A percentile compares a stretch with the other conserved stretches of the same genome.
These are phyloP conservation scores for Dioszegia aurantiaca DNA, from an alignment of 768 basidiomycete species.

Conservation along the genomic window DNA sequence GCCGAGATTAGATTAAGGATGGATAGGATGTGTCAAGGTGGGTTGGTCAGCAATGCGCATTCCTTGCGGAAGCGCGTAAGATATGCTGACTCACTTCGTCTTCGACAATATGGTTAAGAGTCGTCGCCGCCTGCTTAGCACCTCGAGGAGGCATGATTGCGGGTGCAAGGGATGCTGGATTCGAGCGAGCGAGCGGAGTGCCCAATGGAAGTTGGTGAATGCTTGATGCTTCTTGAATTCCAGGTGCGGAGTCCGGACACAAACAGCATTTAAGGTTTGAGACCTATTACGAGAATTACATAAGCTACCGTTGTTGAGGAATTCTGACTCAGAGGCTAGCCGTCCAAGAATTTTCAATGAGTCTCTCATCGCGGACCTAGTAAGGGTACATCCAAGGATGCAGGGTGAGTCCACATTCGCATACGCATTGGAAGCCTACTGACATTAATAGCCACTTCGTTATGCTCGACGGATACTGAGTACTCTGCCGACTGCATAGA, in stretches of 20 bases:
- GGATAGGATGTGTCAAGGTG: slow-evolving; percentile 5
- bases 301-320: too few relatives aligned
- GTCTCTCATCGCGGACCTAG: too few relatives aligned
- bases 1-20: background rate
- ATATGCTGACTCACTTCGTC: slow-evolving; percentile 11
- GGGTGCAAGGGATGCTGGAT: too few relatives aligned
- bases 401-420: background rate
- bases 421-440: background rate
- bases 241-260: too few relatives aligned
- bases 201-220: too few relatives aligned
- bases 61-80: background rate
- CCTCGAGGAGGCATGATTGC: background rate
- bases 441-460: background rate
- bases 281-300: too few relatives aligned
- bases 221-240: too few relatives aligned
- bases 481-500: slow-evolving; percentile 87
- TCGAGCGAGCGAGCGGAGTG: too few relatives aligned
- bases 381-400: background rate
- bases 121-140: background rate
- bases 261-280: too few relatives aligned
- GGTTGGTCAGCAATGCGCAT: slow-evolving; percentile 5
- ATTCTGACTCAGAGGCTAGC: too few relatives aligned
- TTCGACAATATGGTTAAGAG: background rate
- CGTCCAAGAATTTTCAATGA: too few relatives aligned
- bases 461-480: slow-evolving; percentile 59